These are phyloP conservation scores for Saccharomyces hybrid DNA, from an alignment of 1,139 yeast species.

Conservation along the genomic window DNA sequence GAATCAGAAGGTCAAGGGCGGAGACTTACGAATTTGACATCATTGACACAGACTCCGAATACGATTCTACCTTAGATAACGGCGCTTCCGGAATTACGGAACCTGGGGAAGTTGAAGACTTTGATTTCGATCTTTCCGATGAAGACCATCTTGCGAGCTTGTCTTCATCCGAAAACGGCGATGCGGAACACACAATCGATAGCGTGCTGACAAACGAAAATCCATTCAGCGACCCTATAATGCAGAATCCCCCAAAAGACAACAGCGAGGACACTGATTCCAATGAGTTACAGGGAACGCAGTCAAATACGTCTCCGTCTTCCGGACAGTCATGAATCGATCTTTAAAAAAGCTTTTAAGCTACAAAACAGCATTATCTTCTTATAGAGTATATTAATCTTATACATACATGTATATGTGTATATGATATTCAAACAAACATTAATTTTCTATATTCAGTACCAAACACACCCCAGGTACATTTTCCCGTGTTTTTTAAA, in stretches of 20 bases:
- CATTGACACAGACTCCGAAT: constrained; percentile 47
- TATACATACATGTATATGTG: background rate
- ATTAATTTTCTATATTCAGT: background rate
- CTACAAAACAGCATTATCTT: background rate
- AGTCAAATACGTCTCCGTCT: background rate
- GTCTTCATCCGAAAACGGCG: background rate
- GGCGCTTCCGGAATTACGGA: constrained; percentile 10
- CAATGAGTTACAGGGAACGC: background rate
- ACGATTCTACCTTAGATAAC: constrained; percentile 26
- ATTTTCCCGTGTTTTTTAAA: background rate
- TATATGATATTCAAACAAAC: background rate
- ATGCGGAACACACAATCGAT: background rate
- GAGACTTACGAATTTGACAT: constrained; percentile 76
- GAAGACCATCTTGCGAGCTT: constrained; percentile 16
- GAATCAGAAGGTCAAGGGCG: constrained; percentile 53
- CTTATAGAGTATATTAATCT: background rate
- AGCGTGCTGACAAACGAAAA: background rate
- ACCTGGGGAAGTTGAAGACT: constrained; percentile 21
- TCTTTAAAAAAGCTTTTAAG: background rate
- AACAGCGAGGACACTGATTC: background rate
- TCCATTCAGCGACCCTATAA: background rate
- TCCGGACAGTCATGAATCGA: background rate
- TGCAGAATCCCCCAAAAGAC: background rate
- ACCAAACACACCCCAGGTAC: no score
- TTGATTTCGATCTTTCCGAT: constrained; percentile 30